phyloP scores from a whole-genome alignment of 1,139 yeast species.

The Geotrichum klebahnii region DNA sequence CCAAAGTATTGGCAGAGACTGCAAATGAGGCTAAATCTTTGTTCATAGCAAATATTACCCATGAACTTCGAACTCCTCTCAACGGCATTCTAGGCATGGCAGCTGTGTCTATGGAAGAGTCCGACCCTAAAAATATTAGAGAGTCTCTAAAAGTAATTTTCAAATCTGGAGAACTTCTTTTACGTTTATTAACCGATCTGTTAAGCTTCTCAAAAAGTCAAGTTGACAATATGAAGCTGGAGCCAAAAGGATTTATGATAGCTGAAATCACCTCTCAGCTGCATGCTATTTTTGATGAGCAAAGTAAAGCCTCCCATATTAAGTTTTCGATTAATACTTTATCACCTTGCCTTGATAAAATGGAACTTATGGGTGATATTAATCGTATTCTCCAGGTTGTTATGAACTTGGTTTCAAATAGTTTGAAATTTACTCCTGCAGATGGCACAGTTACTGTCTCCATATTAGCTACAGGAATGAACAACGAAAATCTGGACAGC shows the following conservation, averaged over 20 bases:
- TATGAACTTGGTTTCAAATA: conserved; percentile 86
- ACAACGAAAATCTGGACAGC: not conserved
- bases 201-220: conserved; percentile 84
- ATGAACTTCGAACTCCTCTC: conserved; percentile 84
- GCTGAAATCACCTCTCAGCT: conserved; percentile 78
- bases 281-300: conserved; percentile 79
- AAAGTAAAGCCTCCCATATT: conserved; percentile 75
- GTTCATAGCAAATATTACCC: conserved; percentile 89
- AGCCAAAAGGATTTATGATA: conserved; percentile 67
- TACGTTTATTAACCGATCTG: conserved; percentile 81
- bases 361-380: conserved; percentile 78
- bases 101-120: conserved; percentile 83
- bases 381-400: conserved; percentile 88
- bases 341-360: conserved; percentile 38
- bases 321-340: conserved; percentile 42
- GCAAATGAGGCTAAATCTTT: conserved; percentile 94
- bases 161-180: conserved; percentile 77
- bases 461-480: conserved; percentile 35
- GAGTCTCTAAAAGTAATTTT: conserved; percentile 71
- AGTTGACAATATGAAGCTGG: conserved; percentile 65
- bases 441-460: conserved; percentile 75
- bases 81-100: conserved; percentile 95
- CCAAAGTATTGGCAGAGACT: conserved; percentile 44
- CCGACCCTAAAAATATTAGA: conserved; percentile 59
- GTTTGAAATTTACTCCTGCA: conserved; percentile 86